Percentiles rank a stretch among this genome's conserved stretches.
phyloP scores from a whole-genome alignment of 441 rosid genomes.

The Populus tomentosa region DNA sequence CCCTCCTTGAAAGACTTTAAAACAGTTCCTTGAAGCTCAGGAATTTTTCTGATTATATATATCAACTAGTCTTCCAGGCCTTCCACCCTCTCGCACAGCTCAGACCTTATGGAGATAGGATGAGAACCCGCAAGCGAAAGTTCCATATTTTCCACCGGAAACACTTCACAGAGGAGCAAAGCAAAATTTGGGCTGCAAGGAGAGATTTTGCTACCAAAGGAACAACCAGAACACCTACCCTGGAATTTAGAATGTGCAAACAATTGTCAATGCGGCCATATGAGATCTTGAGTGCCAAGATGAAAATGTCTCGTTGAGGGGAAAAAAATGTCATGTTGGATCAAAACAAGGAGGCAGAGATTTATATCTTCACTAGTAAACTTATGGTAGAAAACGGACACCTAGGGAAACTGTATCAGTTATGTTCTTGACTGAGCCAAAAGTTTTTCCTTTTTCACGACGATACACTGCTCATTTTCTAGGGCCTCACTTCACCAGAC shows the following conservation, averaged over 20 bases:
- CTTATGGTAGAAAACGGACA: no score
- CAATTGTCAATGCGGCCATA: background rate
- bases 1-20: slow-evolving; percentile 80
- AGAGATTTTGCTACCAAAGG: background rate
- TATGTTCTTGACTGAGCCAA: no score
- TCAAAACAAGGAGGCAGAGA: background rate
- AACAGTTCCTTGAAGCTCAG: slow-evolving; percentile 73
- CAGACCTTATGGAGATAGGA: slow-evolving; percentile 29
- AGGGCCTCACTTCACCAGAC: background rate
- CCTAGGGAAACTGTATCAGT: no score
- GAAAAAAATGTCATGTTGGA: background rate
- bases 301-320: no score
- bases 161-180: slow-evolving; percentile 16
- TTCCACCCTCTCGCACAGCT: slow-evolving; percentile 65
- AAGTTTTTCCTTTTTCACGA: no score
- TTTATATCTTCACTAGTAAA: no score
- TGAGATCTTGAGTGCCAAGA: no score
- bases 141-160: slow-evolving; percentile 17
- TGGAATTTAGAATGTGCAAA: background rate
- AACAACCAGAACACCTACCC: background rate
- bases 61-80: slow-evolving; percentile 63
- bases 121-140: slow-evolving; percentile 19
- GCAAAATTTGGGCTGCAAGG: slow-evolving; percentile 39
- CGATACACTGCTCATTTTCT: no score
- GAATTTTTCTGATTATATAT: slow-evolving; percentile 53